These are phyloP conservation scores for Diplodia sapinea DNA, from an alignment of 2,329 filamentous ascomycete genomes.

Conservation along the genomic window DNA sequence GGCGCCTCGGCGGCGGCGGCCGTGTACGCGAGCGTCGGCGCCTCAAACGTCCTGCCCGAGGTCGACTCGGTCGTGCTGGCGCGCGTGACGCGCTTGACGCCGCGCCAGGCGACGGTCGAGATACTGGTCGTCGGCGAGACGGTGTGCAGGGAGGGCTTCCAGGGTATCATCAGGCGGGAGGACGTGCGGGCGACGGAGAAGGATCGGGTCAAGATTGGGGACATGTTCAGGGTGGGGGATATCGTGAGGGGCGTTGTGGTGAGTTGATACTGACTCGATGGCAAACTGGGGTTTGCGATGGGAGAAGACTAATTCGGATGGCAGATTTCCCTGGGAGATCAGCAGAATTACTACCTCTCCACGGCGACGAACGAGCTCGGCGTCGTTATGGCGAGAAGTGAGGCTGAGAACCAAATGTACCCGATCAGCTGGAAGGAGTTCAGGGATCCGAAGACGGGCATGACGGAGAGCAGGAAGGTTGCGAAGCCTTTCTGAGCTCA, in stretches of 20 bases:
- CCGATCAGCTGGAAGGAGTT: conserved; percentile 97
- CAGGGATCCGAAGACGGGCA: conserved; percentile 78
- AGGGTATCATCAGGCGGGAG: conserved; percentile 83
- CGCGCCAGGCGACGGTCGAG: conserved; percentile 81
- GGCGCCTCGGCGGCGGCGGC: not conserved
- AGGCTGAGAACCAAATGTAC: conserved; percentile 87
- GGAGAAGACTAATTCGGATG: not conserved
- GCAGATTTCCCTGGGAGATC: conserved; percentile 87
- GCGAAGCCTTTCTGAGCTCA: conserved; percentile 80
- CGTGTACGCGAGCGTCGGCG: conserved; percentile 41
- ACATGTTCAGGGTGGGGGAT: conserved; percentile 91
- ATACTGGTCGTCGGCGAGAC: conserved; percentile 77
- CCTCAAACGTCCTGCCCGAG: conserved; percentile 75
- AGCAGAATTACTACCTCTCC: conserved; percentile 92
- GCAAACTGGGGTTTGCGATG: not conserved
- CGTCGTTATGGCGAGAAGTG: conserved; percentile 90
- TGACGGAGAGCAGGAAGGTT: conserved; percentile 83
- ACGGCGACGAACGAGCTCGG: conserved; percentile 91
- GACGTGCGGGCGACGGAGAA: conserved; percentile 91
- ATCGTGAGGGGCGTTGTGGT: conserved; percentile 86
- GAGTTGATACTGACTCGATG: conserved; percentile 40
- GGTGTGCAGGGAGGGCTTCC: conserved; percentile 79
- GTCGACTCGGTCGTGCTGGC: conserved; percentile 83
- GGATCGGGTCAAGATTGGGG: conserved; percentile 88
- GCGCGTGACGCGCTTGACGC: conserved; percentile 82